Evolutionary conservation across 2,329 filamentous ascomycete genomes (phyloP), one percentile per base, ranked within the genome.

Genomic region (Fonsecaea multimorphosa): DNA sequence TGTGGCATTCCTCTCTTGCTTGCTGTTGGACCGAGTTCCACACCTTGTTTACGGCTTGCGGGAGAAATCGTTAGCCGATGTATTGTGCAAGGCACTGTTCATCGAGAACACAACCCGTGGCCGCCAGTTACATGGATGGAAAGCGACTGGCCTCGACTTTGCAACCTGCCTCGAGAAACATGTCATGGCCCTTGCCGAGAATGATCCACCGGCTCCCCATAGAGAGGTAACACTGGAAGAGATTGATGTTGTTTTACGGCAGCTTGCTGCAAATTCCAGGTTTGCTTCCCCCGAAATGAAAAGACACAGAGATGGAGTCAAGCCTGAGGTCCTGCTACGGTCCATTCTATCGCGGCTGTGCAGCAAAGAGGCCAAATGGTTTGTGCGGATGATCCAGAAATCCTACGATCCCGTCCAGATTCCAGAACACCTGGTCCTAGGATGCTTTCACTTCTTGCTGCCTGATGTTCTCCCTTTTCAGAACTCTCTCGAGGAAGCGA

Each of bases 301-400:
- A 72, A 73, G 73, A 40, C 75, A n/a, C 36, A 72, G 77, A 52
- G 71, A 76, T 22, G 75, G 76, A 3, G 75, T 76, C 1, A 75
- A 80, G 72, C 72, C 85, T 73, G 76, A 81, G 24, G 77, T 79
- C 3, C 75, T 83, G 2, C 76, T 94, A 0, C 81, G 81, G 22
- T 74, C 75, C 0, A 74, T 93, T 0, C 91, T 90, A 72, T 80
- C 78, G 32, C 84, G 86, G 7, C 74, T 92, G 9, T 81, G 82
- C 53, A 86, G 91, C 2, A 81, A 82, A 51, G 91, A 96, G 74
- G 90, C 89, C 3, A 97, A 97, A 78, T 97, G 93, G 93, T 83
- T 97, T 11, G 91, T 91, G 0, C 85, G 93, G 2, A 80, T 97
- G 32, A 82, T 97, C 5, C 80, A 96, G 31, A 95, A 96, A 74